Percentiles rank a stretch among this genome's conserved stretches.
phyloP scores from a whole-genome alignment of 768 basidiomycete species.

The Naganishia vishniacii region DNA sequence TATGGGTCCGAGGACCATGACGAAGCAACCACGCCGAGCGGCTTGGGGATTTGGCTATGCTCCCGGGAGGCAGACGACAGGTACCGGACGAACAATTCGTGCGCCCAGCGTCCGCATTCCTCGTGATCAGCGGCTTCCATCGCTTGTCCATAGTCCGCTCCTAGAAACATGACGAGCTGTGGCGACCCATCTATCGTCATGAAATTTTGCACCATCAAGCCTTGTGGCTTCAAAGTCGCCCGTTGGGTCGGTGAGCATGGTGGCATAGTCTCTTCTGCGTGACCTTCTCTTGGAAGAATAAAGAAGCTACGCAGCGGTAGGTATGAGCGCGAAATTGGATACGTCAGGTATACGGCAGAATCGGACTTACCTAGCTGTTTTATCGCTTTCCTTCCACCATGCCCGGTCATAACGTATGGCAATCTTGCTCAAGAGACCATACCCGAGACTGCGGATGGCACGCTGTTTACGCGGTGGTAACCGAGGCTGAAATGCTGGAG shows the following conservation, averaged over 20 bases:
- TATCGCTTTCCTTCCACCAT: conserved; percentile 42
- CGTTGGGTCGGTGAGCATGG: neutral
- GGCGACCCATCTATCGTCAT: conserved; percentile 8
- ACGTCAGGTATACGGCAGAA: neutral
- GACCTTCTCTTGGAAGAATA: neutral
- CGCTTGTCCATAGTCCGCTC: conserved; percentile 16
- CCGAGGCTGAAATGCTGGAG: conserved; percentile 32
- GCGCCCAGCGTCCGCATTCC: conserved; percentile 12
- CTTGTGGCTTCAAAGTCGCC: conserved; percentile 4
- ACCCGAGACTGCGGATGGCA: conserved; percentile 36
- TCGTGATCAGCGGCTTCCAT: conserved; percentile 10
- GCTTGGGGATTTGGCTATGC: neutral
- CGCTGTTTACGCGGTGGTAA: conserved; percentile 33
- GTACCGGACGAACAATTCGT: conserved; percentile 6
- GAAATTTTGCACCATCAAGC: conserved; percentile 19
- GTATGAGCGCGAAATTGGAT: neutral
- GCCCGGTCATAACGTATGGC: conserved; percentile 38
- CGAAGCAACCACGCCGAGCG: neutral
- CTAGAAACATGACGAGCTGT: conserved; percentile 21
- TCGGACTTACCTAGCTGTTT: neutral
- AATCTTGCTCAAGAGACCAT: conserved; percentile 44
- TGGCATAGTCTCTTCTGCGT: conserved; percentile 12
- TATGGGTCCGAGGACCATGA: conserved; percentile 47
- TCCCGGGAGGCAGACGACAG: neutral
- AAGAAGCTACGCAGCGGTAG: neutral